Conservation (phyloP, 169 alveolate genomes). For the Eimeria necatrix region DNA sequence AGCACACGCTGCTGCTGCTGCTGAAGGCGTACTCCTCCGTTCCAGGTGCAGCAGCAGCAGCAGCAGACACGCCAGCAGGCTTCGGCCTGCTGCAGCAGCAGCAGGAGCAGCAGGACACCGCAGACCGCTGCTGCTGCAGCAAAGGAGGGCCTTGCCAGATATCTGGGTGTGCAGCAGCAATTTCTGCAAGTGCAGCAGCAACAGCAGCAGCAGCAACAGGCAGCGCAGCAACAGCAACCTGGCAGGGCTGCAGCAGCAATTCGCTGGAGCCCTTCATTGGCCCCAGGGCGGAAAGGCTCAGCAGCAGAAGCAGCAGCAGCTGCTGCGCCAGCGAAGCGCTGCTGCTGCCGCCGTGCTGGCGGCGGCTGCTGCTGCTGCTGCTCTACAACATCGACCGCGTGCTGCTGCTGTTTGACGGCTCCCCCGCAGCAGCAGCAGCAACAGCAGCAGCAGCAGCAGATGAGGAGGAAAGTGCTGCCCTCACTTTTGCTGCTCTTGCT, state of each 20-base stretch:
- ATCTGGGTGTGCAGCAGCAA: conserved; percentile 8
- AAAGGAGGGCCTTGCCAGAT: conserved; percentile 37
- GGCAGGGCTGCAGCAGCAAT: conserved; percentile 32
- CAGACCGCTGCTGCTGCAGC: conserved; percentile 58
- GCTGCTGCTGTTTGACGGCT: not conserved
- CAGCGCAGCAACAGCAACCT: conserved; percentile 16
- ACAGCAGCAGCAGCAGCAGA: conserved; percentile 29
- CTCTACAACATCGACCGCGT: conserved; percentile 58
- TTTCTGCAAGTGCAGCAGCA: not conserved
- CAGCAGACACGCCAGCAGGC: not conserved
- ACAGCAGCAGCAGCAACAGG: conserved; percentile 5
- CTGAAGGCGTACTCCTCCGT: not conserved
- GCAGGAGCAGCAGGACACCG: conserved; percentile 8
- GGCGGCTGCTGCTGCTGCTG: conserved; percentile 61
- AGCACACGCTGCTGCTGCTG: conserved; percentile 7
- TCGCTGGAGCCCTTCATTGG: conserved; percentile 38
- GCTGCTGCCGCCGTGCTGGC: conserved; percentile 42
- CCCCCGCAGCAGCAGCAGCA: conserved; percentile 33
- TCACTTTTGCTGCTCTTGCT: conserved; percentile 14
- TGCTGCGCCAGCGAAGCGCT: conserved; percentile 45
- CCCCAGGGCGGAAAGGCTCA: conserved; percentile 21
- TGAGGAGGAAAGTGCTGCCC: not conserved
- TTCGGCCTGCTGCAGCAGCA: not conserved
- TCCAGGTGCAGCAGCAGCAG: not conserved
- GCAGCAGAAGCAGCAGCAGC: conserved; percentile 67